Percentiles rank a stretch among this genome's conserved stretches.
Conservation (phyloP, 768 basidiomycete species). For the Suillus plorans region DNA sequence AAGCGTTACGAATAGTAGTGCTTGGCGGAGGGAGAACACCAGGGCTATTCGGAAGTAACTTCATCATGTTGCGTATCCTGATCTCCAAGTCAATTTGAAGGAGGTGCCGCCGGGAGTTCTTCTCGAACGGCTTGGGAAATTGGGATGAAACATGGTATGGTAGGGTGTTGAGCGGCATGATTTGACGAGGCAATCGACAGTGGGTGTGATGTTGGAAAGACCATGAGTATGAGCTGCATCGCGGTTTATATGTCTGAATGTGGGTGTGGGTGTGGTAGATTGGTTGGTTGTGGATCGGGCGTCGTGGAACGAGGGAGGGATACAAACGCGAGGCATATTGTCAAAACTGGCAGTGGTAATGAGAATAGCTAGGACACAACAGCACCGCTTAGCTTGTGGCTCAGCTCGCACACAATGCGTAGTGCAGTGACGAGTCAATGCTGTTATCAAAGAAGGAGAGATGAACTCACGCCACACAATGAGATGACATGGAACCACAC, state of each 20-base stretch:
- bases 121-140: slow-evolving; percentile 15
- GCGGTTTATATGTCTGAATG: slow-evolving; percentile 17
- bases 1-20: slow-evolving; percentile 17
- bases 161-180: slow-evolving; percentile 9
- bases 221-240: neutral
- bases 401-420: neutral
- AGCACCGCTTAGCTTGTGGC: neutral
- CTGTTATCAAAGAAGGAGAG: neutral
- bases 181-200: neutral
- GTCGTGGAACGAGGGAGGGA: neutral
- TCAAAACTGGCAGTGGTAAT: slow-evolving; percentile 10
- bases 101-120: slow-evolving; percentile 10
- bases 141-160: slow-evolving; percentile 1
- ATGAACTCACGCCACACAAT: slow-evolving; percentile 1
- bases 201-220: neutral
- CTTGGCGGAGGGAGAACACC: slow-evolving; percentile 19
- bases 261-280: neutral
- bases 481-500: neutral
- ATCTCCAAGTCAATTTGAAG: slow-evolving; percentile 15
- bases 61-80: slow-evolving; percentile 18
- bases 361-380: slow-evolving; percentile 3
- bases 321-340: slow-evolving; percentile 27
- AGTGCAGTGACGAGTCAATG: neutral
- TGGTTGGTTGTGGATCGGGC: slow-evolving; percentile 21
- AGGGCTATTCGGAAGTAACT: slow-evolving; percentile 13